Evolutionary conservation across 2,329 filamentous ascomycete species (phyloP).

Genomic region (Aspergillus sp.): DNA sequence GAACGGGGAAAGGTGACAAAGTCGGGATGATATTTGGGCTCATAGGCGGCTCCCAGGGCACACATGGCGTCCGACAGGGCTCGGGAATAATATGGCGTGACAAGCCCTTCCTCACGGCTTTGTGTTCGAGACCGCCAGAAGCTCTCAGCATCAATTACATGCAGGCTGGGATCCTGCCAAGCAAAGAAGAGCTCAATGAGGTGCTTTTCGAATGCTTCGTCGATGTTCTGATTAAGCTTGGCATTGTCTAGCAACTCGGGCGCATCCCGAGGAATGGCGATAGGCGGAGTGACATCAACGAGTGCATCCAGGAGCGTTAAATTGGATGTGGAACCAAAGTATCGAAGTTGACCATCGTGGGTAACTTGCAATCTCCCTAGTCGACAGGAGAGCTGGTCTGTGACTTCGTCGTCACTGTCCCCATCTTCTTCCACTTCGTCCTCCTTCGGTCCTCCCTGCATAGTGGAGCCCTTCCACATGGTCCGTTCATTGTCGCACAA

Average conservation of each 20-base stretch:
- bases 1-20: slow-evolving; percentile 44
- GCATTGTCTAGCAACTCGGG: slow-evolving; percentile 5
- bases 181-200: slow-evolving; percentile 9
- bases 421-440: not conserved
- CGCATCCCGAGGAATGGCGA: not conserved
- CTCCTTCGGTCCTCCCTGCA: not conserved
- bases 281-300: not conserved
- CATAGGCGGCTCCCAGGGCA: slow-evolving; percentile 47
- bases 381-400: slow-evolving; percentile 10
- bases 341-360: slow-evolving; percentile 8
- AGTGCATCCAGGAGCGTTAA: slow-evolving; percentile 6
- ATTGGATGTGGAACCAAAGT: slow-evolving; percentile 11
- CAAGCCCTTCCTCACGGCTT: not conserved
- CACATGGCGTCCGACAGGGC: slow-evolving; percentile 18
- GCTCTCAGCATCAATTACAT: slow-evolving; percentile 1
- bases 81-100: slow-evolving; percentile 7
- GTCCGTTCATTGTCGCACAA: no score
- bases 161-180: slow-evolving; percentile 12
- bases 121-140: slow-evolving; percentile 13
- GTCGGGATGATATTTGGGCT: slow-evolving; percentile 45
- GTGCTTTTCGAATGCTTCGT: slow-evolving; percentile 8
- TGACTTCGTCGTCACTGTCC: slow-evolving; percentile 9
- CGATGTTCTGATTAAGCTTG: not conserved
- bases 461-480: not conserved
- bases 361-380: slow-evolving; percentile 7